Evolutionary conservation across 2,329 filamentous ascomycete species (phyloP), one percentile per base, ranked within the genome.

Genomic region (Scleromitrula shiraiana): DNA sequence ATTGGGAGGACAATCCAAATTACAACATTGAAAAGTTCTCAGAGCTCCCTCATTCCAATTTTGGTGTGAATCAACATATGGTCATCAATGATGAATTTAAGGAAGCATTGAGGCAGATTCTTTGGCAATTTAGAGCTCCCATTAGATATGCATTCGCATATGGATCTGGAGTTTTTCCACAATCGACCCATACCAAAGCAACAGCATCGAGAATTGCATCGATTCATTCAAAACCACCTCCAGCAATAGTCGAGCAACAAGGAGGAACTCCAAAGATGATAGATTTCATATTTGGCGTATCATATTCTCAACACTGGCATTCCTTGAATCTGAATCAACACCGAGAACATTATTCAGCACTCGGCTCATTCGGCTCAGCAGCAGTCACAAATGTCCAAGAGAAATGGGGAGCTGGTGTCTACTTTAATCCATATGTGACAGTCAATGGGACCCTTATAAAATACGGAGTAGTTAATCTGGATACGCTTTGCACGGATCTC

Each of bases 61-160:
- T 97, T 59, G 93, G 93, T 14, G 83, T 90, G 59, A 98, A 98
- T 59, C 93, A 98, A 67, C 87, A 97, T 68, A 95, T 97, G 74
- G 76, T 88, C 51, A 94, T 97, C 63, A 94, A 97, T 64, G 82
- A 88, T 63, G 90, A 97, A 65, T 93, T 97, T 67, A 96, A 95
- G 63, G 86, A 96, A 66, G 84, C 84, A 10, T 69, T 98, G 60
- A 81, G 90, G 46, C 80, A 89, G 59, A 86, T 97, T 55, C 72
- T 96, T 19, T 93, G 89, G 78, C 80, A 94, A 61, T 97, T 98
- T 67, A 77, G 83, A 43, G 91, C 93, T 0, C 91, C 93, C 0
- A 95, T 98, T 56, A 82, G 90, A 48, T 97, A 97, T 70, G 91
- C 90, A 12, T 95, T 98, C 66, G 93, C 93, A 2, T 98, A 98